Conservation (phyloP, 1,284 basidiomycete genomes). For the Fistulinella staudtii region DNA sequence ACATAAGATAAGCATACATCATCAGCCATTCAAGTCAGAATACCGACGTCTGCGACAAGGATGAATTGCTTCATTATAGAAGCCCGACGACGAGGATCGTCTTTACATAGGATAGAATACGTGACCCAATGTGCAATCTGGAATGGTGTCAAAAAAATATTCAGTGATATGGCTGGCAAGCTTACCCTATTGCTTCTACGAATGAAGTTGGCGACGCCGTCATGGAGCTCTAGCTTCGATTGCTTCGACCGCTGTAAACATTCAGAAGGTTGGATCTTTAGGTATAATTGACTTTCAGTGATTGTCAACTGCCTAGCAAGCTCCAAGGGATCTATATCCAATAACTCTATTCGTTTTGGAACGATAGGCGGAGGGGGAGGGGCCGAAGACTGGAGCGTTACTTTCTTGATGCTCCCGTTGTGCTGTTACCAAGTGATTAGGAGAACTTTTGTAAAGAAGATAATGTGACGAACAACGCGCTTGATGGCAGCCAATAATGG, state of each 20-base stretch:
- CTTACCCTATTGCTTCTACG: constrained; percentile 65
- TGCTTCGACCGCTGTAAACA: constrained; percentile 61
- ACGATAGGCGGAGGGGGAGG: constrained; percentile 55
- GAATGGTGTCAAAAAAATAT: constrained; percentile 1
- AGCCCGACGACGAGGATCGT: constrained; percentile 68
- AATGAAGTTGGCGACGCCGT: constrained; percentile 69
- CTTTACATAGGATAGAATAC: constrained; percentile 65
- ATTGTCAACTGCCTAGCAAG: constrained; percentile 77
- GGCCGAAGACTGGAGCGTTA: constrained; percentile 34
- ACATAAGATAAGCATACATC: constrained; percentile 8
- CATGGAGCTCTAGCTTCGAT: constrained; percentile 46
- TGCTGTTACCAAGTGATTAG: constrained; percentile 31
- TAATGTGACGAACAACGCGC: constrained; percentile 43
- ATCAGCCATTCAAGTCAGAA: background rate
- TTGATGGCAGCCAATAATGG: constrained; percentile 52
- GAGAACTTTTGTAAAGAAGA: background rate
- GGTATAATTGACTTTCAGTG: constrained; percentile 69
- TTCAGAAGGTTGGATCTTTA: constrained; percentile 67
- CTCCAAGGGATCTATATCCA: constrained; percentile 74
- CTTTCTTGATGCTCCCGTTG: constrained; percentile 33
- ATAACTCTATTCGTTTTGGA: constrained; percentile 56
- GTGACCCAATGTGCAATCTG: constrained; percentile 74
- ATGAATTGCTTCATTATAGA: constrained; percentile 75
- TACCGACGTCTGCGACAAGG: constrained; percentile 66
- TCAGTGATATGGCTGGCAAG: background rate